Evolutionary conservation across 768 basidiomycete genomes (phyloP), one percentile per base, ranked within the genome.

Genomic region (Boletus subcaerulescens): DNA sequence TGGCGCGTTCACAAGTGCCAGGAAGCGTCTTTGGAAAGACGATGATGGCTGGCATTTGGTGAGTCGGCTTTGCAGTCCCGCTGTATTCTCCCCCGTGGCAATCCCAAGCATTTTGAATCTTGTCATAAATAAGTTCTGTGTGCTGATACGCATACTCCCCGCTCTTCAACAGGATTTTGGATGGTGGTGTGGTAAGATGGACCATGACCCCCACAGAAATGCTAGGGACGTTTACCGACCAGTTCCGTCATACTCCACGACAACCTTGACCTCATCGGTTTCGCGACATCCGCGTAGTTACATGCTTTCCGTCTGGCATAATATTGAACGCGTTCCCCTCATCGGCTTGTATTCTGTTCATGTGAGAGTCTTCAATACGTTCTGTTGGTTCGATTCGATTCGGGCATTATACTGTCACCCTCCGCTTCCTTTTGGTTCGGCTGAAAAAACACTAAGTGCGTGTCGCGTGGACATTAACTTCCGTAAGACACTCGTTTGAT

Each of bases 31-130:
- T 76, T 26, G 86, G 86, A 53, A 89, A 87, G 66, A 73, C 76
- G 36, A 73, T 86, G 48, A 75, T 88, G 61, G 83, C 77, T 6
- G 84, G 81, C 3, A 57, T 88, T 87, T 55, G 81, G 86, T 86
- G 63, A 66, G 78, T 67, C 35, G 17, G 18, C 33, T 41, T 55
- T 12, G 31, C 42, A 10, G n/a, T 39, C 13, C 24, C 24, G 24
- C 24, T 26, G 24, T 26, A 26, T 26, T 26, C 24, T 26, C 22
- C 22, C 22, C 22, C 22, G 22, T 22, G 22, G 22, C 22, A 22
- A 22, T 22, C 22, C 22, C 22, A 22, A 2, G 22, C 22, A n/a
- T 22, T 22, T 22, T 22, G 22, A 22, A 22, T 22, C 22, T 22
- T 22, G 22, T 22, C 22, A 22, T 22, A 3, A 2, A 22, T 12